Conservation (phyloP, 2,329 filamentous ascomycete genomes). For the Chaetomium sp. region DNA sequence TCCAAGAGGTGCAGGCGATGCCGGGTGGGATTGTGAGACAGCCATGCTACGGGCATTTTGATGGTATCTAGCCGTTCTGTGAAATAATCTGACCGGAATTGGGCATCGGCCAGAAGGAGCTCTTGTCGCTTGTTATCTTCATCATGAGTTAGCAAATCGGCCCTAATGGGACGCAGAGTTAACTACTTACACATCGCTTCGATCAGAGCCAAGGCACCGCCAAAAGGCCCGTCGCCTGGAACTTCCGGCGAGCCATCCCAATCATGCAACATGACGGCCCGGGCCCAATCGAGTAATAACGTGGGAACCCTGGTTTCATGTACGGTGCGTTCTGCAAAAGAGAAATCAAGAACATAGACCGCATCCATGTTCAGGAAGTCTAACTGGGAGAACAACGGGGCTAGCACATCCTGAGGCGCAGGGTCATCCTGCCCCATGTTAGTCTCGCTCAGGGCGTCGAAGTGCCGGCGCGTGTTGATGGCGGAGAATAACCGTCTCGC, state of each 20-base stretch:
- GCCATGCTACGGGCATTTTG: constrained; percentile 67
- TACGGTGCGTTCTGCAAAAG: constrained; percentile 43
- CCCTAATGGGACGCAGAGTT: neutral
- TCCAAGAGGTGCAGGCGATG: constrained; percentile 69
- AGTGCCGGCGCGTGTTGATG: constrained; percentile 46
- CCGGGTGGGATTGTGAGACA: constrained; percentile 53
- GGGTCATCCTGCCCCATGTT: constrained; percentile 28
- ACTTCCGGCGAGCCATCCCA: constrained; percentile 75
- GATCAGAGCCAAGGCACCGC: constrained; percentile 70
- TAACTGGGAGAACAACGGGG: constrained; percentile 46
- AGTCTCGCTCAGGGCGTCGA: constrained; percentile 39
- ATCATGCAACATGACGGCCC: constrained; percentile 66
- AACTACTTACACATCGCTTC: constrained; percentile 59
- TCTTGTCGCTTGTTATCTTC: constrained; percentile 56
- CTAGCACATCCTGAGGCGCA: constrained; percentile 38
- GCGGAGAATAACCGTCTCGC: constrained; percentile 53
- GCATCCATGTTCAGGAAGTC: constrained; percentile 44
- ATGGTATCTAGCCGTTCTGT: constrained; percentile 69
- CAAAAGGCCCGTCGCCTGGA: constrained; percentile 62
- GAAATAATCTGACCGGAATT: constrained; percentile 71
- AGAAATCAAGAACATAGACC: constrained; percentile 42
- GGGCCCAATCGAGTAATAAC: constrained; percentile 62
- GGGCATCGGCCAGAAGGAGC: constrained; percentile 58
- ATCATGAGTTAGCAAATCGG: neutral
- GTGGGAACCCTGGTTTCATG: constrained; percentile 53